phyloP scores from a whole-genome alignment of 768 basidiomycete species.

The Mycena indigotica region DNA sequence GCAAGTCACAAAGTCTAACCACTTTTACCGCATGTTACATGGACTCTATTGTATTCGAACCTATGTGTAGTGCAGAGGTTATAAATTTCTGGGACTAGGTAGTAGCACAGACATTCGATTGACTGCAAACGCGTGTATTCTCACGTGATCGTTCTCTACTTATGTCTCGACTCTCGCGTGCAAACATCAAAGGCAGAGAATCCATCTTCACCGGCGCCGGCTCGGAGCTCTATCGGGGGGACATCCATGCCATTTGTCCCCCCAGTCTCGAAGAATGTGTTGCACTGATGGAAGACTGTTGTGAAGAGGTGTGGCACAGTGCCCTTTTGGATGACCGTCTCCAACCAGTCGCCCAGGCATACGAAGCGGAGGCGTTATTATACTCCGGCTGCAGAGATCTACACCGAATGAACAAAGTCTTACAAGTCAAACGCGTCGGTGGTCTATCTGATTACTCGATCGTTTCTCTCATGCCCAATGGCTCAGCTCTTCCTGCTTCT shows the following conservation, averaged over 20 bases:
- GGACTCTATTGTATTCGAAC: neutral
- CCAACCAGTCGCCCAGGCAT: constrained; percentile 44
- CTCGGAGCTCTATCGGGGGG: constrained; percentile 64
- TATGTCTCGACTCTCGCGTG: constrained; percentile 58
- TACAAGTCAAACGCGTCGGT: constrained; percentile 65
- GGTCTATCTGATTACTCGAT: neutral
- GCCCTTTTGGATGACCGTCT: too few relatives aligned
- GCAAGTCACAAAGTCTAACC: neutral
- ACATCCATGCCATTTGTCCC: constrained; percentile 66
- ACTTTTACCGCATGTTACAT: neutral
- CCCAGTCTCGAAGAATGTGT: constrained; percentile 77
- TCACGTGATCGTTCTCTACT: too few relatives aligned
- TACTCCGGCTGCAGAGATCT: constrained; percentile 73
- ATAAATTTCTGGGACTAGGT: too few relatives aligned
- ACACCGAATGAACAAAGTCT: constrained; percentile 66
- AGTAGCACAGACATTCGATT: too few relatives aligned
- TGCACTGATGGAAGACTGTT: constrained; percentile 77
- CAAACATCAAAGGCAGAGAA: constrained; percentile 59
- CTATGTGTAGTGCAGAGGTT: too few relatives aligned
- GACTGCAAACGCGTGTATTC: too few relatives aligned
- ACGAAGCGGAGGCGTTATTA: constrained; percentile 69
- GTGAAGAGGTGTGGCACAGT: constrained; percentile 68
- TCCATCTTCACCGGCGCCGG: constrained; percentile 68
- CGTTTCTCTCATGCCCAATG: neutral
- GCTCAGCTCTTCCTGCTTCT: constrained; percentile 74